These are phyloP conservation scores for Pichia sp. DNA, from an alignment of 1,139 yeast genomes.

Conservation along the genomic window DNA sequence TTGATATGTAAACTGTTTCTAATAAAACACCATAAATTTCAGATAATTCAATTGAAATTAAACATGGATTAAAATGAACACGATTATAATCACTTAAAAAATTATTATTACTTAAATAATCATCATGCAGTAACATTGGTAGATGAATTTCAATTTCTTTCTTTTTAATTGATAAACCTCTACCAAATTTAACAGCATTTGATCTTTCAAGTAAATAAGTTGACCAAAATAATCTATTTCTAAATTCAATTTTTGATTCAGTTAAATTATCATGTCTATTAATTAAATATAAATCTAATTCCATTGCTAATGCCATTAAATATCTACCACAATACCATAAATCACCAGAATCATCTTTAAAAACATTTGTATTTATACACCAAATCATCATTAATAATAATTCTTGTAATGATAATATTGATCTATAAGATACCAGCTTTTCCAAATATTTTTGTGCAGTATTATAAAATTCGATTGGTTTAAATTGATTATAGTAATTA, in stretches of 20 bases:
- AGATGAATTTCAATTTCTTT: slow-evolving; percentile 21
- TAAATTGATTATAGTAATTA: slow-evolving; percentile 15
- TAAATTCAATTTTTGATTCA: slow-evolving; percentile 15
- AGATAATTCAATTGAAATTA: slow-evolving; percentile 16
- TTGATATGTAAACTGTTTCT: slow-evolving; percentile 21
- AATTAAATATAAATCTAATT: slow-evolving; percentile 20
- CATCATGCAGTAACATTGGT: slow-evolving; percentile 17
- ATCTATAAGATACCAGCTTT: slow-evolving; percentile 13
- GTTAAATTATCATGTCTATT: slow-evolving; percentile 20
- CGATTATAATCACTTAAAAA: slow-evolving; percentile 10
- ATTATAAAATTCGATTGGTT: slow-evolving; percentile 19
- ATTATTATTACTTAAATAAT: slow-evolving; percentile 9
- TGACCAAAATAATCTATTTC: slow-evolving; percentile 22
- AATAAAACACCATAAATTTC: slow-evolving; percentile 21
- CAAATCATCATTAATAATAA: slow-evolving; percentile 19
- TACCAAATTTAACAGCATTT: slow-evolving; percentile 22
- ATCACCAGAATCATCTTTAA: slow-evolving; percentile 23
- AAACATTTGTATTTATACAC: slow-evolving; percentile 18
- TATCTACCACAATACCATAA: slow-evolving; percentile 23
- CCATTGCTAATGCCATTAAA: slow-evolving; percentile 24
- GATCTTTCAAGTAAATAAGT: slow-evolving; percentile 19
- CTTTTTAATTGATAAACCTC: slow-evolving; percentile 20
- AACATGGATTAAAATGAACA: slow-evolving; percentile 17
- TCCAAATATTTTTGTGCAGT: slow-evolving; percentile 20
- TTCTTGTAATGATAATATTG: slow-evolving; percentile 19